Percentiles rank a stretch among this genome's conserved stretches.
Conservation (phyloP, 441 rosid genomes). For the Arabidopsis lyrata region DNA sequence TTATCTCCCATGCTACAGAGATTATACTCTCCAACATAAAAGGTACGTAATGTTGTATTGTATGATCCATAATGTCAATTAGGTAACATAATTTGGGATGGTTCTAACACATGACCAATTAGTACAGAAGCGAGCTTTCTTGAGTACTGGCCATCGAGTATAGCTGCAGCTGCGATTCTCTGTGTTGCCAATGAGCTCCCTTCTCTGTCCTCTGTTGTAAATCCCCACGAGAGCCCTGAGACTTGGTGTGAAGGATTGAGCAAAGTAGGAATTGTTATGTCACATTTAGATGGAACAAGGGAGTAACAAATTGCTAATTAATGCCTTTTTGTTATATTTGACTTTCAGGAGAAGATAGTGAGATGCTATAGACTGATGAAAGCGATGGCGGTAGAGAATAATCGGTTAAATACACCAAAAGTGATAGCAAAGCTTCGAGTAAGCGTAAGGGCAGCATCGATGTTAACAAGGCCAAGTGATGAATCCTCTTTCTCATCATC, state of each 20-base stretch:
- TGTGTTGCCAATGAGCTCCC: conserved; percentile 86
- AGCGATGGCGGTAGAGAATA: conserved; percentile 56
- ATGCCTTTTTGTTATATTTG: conserved; percentile 10
- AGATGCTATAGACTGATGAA: conserved; percentile 87
- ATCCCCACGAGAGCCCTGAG: conserved; percentile 74
- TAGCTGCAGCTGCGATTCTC: conserved; percentile 89
- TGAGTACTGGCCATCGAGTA: conserved; percentile 87
- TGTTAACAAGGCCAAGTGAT: conserved; percentile 56
- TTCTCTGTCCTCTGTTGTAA: conserved; percentile 60
- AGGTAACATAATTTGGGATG: not conserved
- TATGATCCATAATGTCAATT: not conserved
- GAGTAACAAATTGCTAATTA: not conserved
- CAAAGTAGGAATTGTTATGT: conserved; percentile 59
- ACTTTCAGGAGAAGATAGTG: conserved; percentile 77
- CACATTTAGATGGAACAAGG: not conserved
- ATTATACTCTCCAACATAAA: conserved; percentile 80
- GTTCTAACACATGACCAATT: not conserved
- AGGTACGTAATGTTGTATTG: conserved; percentile 51
- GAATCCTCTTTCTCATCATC: conserved; percentile 54
- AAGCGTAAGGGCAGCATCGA: conserved; percentile 58
- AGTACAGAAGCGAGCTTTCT: conserved; percentile 83
- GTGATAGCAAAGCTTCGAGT: conserved; percentile 68
- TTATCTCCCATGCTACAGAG: conserved; percentile 70
- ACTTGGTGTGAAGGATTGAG: conserved; percentile 92
- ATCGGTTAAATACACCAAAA: conserved; percentile 55